phyloP scores from a whole-genome alignment of 208 protist species.

The Leishmania aethiopica region DNA sequence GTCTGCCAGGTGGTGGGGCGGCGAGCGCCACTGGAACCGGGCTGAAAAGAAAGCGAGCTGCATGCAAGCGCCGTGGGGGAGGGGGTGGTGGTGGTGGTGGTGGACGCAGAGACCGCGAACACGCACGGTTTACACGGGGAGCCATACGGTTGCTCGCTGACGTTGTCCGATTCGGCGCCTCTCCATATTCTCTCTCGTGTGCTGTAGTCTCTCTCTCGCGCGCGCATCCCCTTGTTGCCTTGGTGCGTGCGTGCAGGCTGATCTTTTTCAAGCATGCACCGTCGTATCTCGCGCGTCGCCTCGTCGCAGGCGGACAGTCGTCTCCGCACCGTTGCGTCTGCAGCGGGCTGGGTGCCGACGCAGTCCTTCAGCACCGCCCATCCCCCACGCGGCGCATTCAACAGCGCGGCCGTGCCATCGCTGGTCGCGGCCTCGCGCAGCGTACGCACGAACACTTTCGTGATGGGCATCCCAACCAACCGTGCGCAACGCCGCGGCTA shows the following conservation, averaged over 20 bases:
- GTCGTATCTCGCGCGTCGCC: neutral
- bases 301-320: neutral
- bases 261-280: neutral
- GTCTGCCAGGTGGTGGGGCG: neutral
- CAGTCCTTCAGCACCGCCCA: neutral
- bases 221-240: neutral
- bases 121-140: neutral
- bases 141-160: neutral
- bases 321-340: neutral
- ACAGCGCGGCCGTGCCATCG: neutral
- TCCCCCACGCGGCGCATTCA: neutral
- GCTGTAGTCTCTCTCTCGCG: neutral
- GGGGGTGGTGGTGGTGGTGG: too few species aligned
- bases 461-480: neutral
- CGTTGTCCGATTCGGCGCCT: neutral
- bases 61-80: neutral
- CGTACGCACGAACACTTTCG: neutral
- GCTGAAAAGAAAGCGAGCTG: neutral
- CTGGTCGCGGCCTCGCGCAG: neutral
- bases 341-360: neutral
- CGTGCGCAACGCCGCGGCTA: constrained; percentile 6
- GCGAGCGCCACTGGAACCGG: neutral
- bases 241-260: neutral
- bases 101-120: neutral
- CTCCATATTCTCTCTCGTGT: neutral